Percentiles rank a stretch among this genome's conserved stretches.
phyloP scores from a whole-genome alignment of 306 rosid genomes.

The Dryas drummondii region DNA sequence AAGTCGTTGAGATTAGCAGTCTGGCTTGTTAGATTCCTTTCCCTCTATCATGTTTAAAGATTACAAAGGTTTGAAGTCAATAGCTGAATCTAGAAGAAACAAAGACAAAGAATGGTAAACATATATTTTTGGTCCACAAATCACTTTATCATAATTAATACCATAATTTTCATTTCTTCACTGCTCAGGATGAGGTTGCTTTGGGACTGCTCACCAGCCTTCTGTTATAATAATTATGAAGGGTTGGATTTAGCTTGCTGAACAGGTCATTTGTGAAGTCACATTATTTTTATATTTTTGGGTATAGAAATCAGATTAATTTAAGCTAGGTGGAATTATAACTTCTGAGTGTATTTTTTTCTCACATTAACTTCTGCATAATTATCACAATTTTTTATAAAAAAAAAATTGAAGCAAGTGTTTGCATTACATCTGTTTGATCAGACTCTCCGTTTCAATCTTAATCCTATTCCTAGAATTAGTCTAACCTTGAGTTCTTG shows the following conservation, averaged over 20 bases:
- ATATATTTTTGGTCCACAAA: background rate
- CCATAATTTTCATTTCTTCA: background rate
- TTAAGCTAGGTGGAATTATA: background rate
- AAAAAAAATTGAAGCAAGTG: background rate
- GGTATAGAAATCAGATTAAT: background rate
- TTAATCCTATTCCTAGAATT: background rate
- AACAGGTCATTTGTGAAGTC: background rate
- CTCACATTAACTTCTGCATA: background rate
- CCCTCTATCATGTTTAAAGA: background rate
- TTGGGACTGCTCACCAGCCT: constrained; percentile 11
- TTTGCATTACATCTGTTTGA: background rate
- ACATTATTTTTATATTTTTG: too few relatives aligned
- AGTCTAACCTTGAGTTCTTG: background rate
- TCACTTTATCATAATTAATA: background rate
- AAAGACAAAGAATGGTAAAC: background rate
- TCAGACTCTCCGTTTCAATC: constrained; percentile 6
- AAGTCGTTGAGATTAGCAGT: background rate
- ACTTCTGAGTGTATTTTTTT: background rate
- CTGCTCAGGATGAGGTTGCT: background rate
- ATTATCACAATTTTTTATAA: background rate
- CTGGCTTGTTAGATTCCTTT: background rate
- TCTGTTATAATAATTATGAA: background rate
- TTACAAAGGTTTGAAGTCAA: background rate
- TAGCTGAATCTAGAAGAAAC: background rate
- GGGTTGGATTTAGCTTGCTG: background rate